phyloP scores from a whole-genome alignment of 495 filamentous ascomycete genomes.

The Neurospora africana region DNA sequence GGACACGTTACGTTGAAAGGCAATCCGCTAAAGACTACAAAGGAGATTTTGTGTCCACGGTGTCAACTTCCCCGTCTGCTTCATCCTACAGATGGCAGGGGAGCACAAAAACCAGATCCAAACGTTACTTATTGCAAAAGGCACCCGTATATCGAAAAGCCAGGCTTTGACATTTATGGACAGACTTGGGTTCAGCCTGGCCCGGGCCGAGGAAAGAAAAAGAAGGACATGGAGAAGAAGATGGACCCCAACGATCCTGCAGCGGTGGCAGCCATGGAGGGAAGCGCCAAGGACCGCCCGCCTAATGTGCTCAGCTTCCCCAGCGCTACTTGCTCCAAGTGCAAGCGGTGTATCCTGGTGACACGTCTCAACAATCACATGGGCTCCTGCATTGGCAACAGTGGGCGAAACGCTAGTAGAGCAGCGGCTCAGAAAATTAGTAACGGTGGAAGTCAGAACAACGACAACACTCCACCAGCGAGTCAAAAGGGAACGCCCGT shows the following conservation, averaged over 20 bases:
- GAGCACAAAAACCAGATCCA: slow-evolving; percentile 49
- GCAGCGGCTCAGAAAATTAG: slow-evolving; percentile 45
- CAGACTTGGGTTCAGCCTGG: slow-evolving; percentile 53
- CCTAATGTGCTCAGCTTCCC: slow-evolving; percentile 54
- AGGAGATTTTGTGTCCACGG: slow-evolving; percentile 57
- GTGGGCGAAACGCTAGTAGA: slow-evolving; percentile 56
- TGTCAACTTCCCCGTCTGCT: slow-evolving; percentile 55
- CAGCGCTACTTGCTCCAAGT: slow-evolving; percentile 42
- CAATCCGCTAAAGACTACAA: slow-evolving; percentile 62
- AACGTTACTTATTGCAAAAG: slow-evolving; percentile 64
- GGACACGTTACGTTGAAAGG: slow-evolving; percentile 63
- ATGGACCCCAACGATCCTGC: slow-evolving; percentile 37
- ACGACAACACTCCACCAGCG: slow-evolving; percentile 43
- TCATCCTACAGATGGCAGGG: slow-evolving; percentile 52
- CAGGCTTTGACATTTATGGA: slow-evolving; percentile 73
- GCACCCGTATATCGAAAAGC: slow-evolving; percentile 60
- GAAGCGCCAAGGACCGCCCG: slow-evolving; percentile 38
- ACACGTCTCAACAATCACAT: slow-evolving; percentile 61
- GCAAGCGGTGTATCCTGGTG: slow-evolving; percentile 43
- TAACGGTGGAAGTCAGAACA: slow-evolving; percentile 39
- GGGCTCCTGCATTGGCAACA: slow-evolving; percentile 69
- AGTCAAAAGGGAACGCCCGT: slow-evolving; percentile 51
- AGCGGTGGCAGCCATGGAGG: slow-evolving; percentile 29
- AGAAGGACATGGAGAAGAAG: slow-evolving; percentile 51
- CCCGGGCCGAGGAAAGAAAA: slow-evolving; percentile 47